phyloP scores from a whole-genome alignment of 768 basidiomycete genomes.

The Kwoniella newhampshirensis region DNA sequence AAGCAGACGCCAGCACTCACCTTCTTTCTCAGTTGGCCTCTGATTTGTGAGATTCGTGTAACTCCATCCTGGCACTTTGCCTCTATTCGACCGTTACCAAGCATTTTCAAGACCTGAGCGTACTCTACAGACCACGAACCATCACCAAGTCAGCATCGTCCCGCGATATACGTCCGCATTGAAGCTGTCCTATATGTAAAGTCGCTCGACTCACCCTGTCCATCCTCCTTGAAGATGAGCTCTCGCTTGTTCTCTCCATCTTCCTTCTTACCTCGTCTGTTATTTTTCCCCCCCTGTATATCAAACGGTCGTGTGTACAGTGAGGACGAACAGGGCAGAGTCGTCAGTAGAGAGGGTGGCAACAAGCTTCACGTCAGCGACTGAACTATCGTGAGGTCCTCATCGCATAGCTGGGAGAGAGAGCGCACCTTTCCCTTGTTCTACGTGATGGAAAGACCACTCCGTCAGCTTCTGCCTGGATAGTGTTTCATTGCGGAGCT shows the following conservation, averaged over 20 bases:
- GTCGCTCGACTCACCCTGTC: constrained; percentile 62
- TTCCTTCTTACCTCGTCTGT: constrained; percentile 99
- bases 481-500: background rate
- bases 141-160: background rate
- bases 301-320: background rate
- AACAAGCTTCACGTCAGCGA: background rate
- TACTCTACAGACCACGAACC: constrained; percentile 62
- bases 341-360: background rate
- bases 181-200: no score
- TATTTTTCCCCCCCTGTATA: constrained; percentile 90
- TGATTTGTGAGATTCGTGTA: constrained; percentile 94
- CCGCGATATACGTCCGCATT: no score
- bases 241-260: constrained; percentile 99
- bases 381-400: background rate
- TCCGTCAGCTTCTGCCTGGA: constrained; percentile 3
- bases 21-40: constrained; percentile 99
- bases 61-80: constrained; percentile 97
- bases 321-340: background rate
- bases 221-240: constrained; percentile 96
- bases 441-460: constrained; percentile 10
- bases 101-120: constrained; percentile 97
- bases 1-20: constrained; percentile 56
- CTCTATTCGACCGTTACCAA: constrained; percentile 95
- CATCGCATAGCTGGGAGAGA: background rate
- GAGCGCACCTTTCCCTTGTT: constrained; percentile 25